Evolutionary conservation across 2,329 filamentous ascomycete species (phyloP).

Genomic region (Aspergillus fijiensis): DNA sequence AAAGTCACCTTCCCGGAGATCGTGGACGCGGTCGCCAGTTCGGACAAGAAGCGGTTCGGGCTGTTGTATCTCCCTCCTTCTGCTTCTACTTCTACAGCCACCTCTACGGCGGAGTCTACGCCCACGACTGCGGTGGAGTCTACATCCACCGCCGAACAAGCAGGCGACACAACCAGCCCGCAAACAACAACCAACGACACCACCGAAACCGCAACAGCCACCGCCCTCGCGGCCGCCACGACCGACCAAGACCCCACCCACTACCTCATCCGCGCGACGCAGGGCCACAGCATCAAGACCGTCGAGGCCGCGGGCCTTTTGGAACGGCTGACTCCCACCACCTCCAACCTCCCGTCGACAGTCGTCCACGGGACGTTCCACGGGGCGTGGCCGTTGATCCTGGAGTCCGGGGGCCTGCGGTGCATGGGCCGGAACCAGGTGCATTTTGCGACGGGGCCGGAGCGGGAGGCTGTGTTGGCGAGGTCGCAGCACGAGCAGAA

Average conservation of each 20-base stretch:
- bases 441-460: slow-evolving; percentile 78
- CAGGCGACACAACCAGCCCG: not conserved
- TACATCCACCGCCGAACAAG: not conserved
- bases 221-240: slow-evolving; percentile 40
- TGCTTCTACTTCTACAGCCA: not conserved
- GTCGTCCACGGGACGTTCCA: slow-evolving; percentile 91
- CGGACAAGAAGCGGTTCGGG: slow-evolving; percentile 89
- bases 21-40: slow-evolving; percentile 64
- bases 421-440: slow-evolving; percentile 85
- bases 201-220: slow-evolving; percentile 29
- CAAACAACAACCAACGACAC: not conserved
- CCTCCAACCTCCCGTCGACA: slow-evolving; percentile 54
- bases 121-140: not conserved
- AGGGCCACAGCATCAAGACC: slow-evolving; percentile 82
- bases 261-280: slow-evolving; percentile 91
- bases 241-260: slow-evolving; percentile 61
- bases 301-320: slow-evolving; percentile 70
- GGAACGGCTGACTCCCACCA: slow-evolving; percentile 62
- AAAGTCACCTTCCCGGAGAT: slow-evolving; percentile 76
- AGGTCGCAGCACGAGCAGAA: not conserved
- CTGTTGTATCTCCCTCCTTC: slow-evolving; percentile 58
- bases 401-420: slow-evolving; percentile 72
- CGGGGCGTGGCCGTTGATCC: slow-evolving; percentile 71
- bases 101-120: not conserved
- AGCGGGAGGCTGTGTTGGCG: slow-evolving; percentile 42